Evolutionary conservation across 225 moss, liverwort and hornwort genomes (phyloP), one percentile per base, ranked within the genome.

Genomic region (Bryum argenteum): DNA sequence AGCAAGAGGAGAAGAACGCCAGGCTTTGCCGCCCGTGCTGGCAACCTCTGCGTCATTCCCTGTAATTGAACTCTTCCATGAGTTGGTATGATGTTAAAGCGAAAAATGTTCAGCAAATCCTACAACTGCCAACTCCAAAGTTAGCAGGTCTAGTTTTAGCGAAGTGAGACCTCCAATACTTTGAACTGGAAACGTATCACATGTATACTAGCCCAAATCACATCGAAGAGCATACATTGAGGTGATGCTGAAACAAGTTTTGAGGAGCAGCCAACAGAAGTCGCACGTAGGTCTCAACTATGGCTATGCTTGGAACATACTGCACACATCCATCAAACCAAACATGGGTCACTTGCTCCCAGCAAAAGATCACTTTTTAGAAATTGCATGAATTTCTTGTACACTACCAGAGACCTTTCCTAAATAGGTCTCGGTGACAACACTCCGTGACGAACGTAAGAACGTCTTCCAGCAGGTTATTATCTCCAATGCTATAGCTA

Each of bases 221-320:
- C 28, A 63, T 53, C 63, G 60, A 15, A 45, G 18, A 47, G 59
- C 72, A 57, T 81, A 92, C 92, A 75, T 84, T 89, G 57, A 91
- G 87, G 87, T 96, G 96, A 63, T 91, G 93, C 61, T 91, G 91
- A 78, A 96, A 96, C 53, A 96, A 80, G 60, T 88, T 93, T 78
- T 96, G 96, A 69, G 96, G 96, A 78, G 89, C 91, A 81, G 87
- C 89, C 70, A 96, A 66, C 70, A 96, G 70, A 67, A 96, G 90
- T 41, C 96, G 85, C 39, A 96, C 93, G 69, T 96, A 96, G 8
- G 96, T 93, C 74, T 96, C 96, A 52, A 96, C 83, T 89, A 96
- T 96, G 52, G 89, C 96, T 78, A 96, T 89, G 67, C 93, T 96
- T 63, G 96, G 96, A 75, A 96, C 87, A 77, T 78, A 73, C 92